Evolutionary conservation across 306 rosid genomes (phyloP), one percentile per base, ranked within the genome.

Genomic region (Medicago arabica): DNA sequence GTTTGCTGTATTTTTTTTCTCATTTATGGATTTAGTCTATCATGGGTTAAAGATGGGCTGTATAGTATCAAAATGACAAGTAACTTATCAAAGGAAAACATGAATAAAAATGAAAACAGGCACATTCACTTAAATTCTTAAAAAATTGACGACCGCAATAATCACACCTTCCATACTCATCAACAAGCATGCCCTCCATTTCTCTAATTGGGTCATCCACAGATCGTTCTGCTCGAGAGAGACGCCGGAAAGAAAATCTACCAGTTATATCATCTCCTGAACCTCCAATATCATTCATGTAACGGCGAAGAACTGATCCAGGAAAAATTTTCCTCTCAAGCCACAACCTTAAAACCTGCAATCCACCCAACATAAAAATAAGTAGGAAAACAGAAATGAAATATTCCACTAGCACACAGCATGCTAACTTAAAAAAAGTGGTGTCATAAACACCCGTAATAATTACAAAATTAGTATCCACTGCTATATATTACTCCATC

Each of bases 131-230:
- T 25, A 17, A 15, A 78, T 25, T 66, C 18, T 65, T 9, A 78
- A 39, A 65, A 49, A 95, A 17, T 51, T 14, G 17, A 77, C 12
- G 41, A 49, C 74, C 51, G 25, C 75, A 71, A 49, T 46, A 41
- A 93, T 4, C 91, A 76, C 55, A 94, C 99, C 99, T 96, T 76
- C 99, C 99, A 81, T 96, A 96, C 84, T 96, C 99, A 82, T 96
- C 99, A 80, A 96, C 99, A 79, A 92, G 86, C 99, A 96, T 92
- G 86, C 97, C 99, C 74, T 96, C 99, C 99, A 96, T 90, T 90
- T 96, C 99, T 79, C 99, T 92, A 47, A 96, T 86, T 71, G 99
- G 99, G 81, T 96, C 99, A 86, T 96, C 99, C 68, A 96, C 84
- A 19, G 98, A 85, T 60, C 99, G 96, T 87, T 96, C 99, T 62